phyloP scores from a whole-genome alignment of 805 yeast species.

The Isabelozyma gotoi region DNA sequence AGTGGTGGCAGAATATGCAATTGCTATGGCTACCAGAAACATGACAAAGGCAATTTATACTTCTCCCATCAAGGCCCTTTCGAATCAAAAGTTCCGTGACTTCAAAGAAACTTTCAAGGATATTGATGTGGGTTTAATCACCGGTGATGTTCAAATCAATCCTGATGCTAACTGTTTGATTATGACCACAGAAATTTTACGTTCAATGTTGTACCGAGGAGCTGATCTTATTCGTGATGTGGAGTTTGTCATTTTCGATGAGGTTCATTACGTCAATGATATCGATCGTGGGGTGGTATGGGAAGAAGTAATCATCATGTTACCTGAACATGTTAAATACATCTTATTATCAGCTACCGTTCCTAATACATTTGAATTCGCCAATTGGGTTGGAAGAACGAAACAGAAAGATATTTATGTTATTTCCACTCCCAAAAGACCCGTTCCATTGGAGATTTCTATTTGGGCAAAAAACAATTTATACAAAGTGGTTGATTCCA shows the following conservation, averaged over 20 bases:
- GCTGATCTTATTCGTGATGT: slow-evolving; percentile 96
- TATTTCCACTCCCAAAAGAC: slow-evolving; percentile 93
- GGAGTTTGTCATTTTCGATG: slow-evolving; percentile 96
- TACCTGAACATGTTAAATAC: slow-evolving; percentile 93
- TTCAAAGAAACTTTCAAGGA: slow-evolving; percentile 78
- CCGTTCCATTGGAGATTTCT: slow-evolving; percentile 88
- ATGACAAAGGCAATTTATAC: slow-evolving; percentile 97
- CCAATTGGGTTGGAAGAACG: slow-evolving; percentile 97
- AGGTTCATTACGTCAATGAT: slow-evolving; percentile 96
- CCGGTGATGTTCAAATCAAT: slow-evolving; percentile 97
- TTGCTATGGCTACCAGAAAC: slow-evolving; percentile 92
- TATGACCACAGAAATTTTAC: slow-evolving; percentile 95
- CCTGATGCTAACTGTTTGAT: slow-evolving; percentile 95
- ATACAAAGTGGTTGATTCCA: slow-evolving; percentile 71
- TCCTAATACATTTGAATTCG: slow-evolving; percentile 97
- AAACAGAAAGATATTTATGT: slow-evolving; percentile 95
- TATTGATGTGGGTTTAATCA: slow-evolving; percentile 86
- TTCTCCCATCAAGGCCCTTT: slow-evolving; percentile 89
- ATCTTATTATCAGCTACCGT: slow-evolving; percentile 94
- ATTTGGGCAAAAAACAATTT: slow-evolving; percentile 79
- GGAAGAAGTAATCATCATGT: slow-evolving; percentile 98
- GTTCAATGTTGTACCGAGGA: slow-evolving; percentile 95
- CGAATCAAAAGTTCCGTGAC: slow-evolving; percentile 88
- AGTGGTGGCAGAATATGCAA: slow-evolving; percentile 97
- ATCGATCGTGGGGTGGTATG: slow-evolving; percentile 97